A percentile compares a stretch with the other conserved stretches of the same genome.
Conservation (phyloP, 805 yeast genomes). For the Nematodospora valgi region DNA sequence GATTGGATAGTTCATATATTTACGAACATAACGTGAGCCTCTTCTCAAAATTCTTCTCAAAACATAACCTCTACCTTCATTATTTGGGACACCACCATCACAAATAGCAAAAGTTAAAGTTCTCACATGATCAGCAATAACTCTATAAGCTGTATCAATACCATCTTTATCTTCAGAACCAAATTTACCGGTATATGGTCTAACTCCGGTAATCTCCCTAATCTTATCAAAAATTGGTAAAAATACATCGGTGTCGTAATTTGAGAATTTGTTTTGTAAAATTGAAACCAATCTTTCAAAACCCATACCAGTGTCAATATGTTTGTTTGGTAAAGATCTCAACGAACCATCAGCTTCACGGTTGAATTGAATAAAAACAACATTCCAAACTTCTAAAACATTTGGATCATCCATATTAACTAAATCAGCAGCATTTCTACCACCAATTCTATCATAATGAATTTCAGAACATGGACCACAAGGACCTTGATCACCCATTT, state of each 20-base stretch:
- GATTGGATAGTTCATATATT: constrained; percentile 92
- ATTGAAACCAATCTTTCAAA: constrained; percentile 96
- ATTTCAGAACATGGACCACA: constrained; percentile 99
- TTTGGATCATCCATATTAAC: constrained; percentile 98
- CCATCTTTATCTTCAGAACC: constrained; percentile 93
- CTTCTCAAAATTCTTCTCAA: constrained; percentile 95
- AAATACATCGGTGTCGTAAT: constrained; percentile 97
- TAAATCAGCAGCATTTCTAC: constrained; percentile 86
- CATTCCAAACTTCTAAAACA: constrained; percentile 96
- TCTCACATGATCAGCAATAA: constrained; percentile 97
- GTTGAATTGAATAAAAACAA: constrained; percentile 95
- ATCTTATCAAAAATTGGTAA: constrained; percentile 81
- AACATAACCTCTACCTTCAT: constrained; percentile 98
- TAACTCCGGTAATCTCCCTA: constrained; percentile 89
- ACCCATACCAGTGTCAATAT: constrained; percentile 98
- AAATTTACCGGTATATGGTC: constrained; percentile 88
- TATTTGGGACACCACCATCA: constrained; percentile 99
- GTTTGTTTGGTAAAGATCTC: constrained; percentile 86
- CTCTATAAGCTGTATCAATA: constrained; percentile 96
- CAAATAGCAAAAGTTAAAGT: constrained; percentile 94
- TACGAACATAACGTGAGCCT: constrained; percentile 95
- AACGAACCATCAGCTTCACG: constrained; percentile 85
- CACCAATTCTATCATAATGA: constrained; percentile 97
- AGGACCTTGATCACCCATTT: constrained; percentile 99
- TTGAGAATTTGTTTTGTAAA: constrained; percentile 85